Evolutionary conservation across 345 rosid genomes (phyloP).

Genomic region (Excoecaria agallocha): DNA sequence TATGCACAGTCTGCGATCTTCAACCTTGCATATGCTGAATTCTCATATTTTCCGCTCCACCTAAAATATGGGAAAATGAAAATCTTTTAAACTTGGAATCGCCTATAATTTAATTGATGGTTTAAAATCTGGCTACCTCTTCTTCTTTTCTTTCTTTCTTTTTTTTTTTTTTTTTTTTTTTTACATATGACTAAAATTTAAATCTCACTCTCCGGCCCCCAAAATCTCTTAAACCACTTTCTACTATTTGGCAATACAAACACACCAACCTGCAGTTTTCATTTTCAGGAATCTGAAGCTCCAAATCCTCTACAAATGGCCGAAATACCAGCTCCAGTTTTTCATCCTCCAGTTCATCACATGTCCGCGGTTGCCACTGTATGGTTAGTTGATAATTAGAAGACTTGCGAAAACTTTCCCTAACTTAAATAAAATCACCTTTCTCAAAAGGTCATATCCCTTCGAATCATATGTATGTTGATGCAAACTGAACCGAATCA

Average conservation of each 20-base stretch:
- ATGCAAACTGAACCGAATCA: too few relatives aligned
- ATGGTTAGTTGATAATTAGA: neutral
- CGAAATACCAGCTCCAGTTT: slow-evolving; percentile 55
- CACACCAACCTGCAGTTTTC: slow-evolving; percentile 58
- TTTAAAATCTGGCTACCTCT: too few relatives aligned
- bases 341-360: slow-evolving; percentile 53
- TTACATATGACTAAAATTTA: too few relatives aligned
- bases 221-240: neutral
- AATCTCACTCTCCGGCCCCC: neutral
- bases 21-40: slow-evolving; percentile 44
- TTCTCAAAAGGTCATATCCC: too few relatives aligned
- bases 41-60: slow-evolving; percentile 82
- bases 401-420: too few relatives aligned
- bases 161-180: too few relatives aligned
- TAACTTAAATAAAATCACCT: too few relatives aligned
- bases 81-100: neutral
- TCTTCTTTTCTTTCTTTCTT: too few relatives aligned
- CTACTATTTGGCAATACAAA: neutral
- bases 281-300: slow-evolving; percentile 70
- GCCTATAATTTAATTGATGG: too few relatives aligned
- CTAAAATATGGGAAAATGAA: slow-evolving; percentile 29
- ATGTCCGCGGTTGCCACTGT: slow-evolving; percentile 79
- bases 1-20: neutral
- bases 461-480: too few relatives aligned
- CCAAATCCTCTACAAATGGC: slow-evolving; percentile 57